Evolutionary conservation across 2,329 filamentous ascomycete species (phyloP), one percentile per base, ranked within the genome.

Genomic region (Diplodia mutila): DNA sequence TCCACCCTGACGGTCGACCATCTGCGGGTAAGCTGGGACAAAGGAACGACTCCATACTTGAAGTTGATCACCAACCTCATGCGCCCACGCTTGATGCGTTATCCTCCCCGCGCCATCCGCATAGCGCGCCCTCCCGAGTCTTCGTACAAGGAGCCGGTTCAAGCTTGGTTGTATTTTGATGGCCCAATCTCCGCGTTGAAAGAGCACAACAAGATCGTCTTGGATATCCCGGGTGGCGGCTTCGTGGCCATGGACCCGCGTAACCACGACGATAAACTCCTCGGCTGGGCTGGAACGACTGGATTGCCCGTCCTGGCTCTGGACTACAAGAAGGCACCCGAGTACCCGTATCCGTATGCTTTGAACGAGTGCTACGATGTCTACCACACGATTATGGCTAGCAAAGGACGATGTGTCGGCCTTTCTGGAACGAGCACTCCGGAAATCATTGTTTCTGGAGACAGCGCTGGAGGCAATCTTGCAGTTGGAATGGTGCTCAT

Each of bases 221-320:
- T 99, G 42, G 95, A 99, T 77, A 89, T 98, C 3, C 95, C 95
- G 0, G 95, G 95, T 1, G 95, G 95, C 37, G 95, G 95, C 0
- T 99, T 96, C 71, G 94, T 99, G 14, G 94, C 95, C 21, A 99
- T 99, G 95, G 89, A 92, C 68, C 95, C 95, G n/a, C 85, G 95
- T 55, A 92, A 90, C 73, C 93, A 96, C 73, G 95, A 99, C 75
- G 95, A 99, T 78, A 97, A 96, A 79, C 84, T 99, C 21, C 88
- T 97, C 72, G 89, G 91, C 1, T 99, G 95, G 95, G 93, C 95
- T 0, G 91, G 91, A 18, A 94, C 91, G 78, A 92, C 92, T 0
- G 92, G 93, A 0, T 78, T 97, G n/a, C 94, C 95, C 0, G 86
- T 99, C 6, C 80, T 99, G 67, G 97, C 94, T 73, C 80, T 99